Base-by-base conservation (phyloP, 2,329 filamentous ascomycete species). In the Didymosphaeria variabile region DNA sequence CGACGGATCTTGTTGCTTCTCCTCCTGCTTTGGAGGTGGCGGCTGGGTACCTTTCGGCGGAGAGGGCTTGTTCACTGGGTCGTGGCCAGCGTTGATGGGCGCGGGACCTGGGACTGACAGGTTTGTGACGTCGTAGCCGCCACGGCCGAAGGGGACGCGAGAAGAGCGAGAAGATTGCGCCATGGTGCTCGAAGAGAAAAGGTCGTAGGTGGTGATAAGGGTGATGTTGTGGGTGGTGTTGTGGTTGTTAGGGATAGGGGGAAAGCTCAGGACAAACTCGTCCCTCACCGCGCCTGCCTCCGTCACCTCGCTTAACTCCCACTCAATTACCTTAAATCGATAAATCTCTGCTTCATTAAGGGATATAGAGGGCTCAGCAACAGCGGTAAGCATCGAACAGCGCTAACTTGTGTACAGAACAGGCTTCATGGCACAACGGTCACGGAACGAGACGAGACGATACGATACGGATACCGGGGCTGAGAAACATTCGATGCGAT, bases 391-490 rank as follows among this genome's bases (percentile, higher is more conserved):
- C 17, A 31, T 6, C 19, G 29, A 12, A 19, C 9, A 50, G 5
- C 29, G n/a, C 47, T 34, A 50, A 50, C 29, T 29, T 29, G 26
- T 29, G 26, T 29, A 50, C 17, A 34, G 15, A 13, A 50, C 6
- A 32, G 29, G 1, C 21, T 31, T 29, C 6, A 21, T 46, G 38
- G 40, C 12, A 21, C 32, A 23, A 5, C 26, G 32, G 57, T 29
- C 40, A 50, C 57, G 50, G 52, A 46, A 23, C 34, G 38, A 58
- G 5, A 17, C 45, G 32, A 21, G n/a, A 44, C 42, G n/a, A 45
- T 45, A 45, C 42, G n/a, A 21, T 10, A n/a, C n/a, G 19, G n/a
- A 21, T 13, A 15, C 19, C 19, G 44, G 44, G 44, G 44, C 44
- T 40, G 44, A 46, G 44, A 46, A 47, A 47, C 45, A 29, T 29